Conservation (phyloP, 495 filamentous ascomycete species). For the Astrocystis sublimbata region DNA sequence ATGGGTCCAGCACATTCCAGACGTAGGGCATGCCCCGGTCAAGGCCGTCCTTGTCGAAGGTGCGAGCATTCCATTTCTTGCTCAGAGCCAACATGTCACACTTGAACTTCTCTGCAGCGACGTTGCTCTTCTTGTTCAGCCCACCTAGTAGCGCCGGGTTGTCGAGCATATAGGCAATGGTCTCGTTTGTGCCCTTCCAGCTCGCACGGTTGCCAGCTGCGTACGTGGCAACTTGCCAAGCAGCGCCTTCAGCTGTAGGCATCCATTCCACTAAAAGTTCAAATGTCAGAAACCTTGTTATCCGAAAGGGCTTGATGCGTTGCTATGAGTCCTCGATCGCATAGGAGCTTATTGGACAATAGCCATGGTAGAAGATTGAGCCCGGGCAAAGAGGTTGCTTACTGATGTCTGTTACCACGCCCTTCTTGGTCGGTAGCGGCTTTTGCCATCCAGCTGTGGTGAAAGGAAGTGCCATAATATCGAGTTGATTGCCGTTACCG, state of each 20-base stretch:
- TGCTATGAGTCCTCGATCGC: not conserved
- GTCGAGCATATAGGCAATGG: conserved; percentile 36
- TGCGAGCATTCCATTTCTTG: conserved; percentile 21
- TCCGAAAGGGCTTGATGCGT: not conserved
- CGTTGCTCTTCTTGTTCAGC: conserved; percentile 21
- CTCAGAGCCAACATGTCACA: conserved; percentile 30
- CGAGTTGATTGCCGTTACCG: conserved; percentile 26
- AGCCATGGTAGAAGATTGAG: not conserved
- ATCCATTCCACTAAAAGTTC: conserved; percentile 25
- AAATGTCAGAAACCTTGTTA: not conserved
- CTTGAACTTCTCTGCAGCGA: conserved; percentile 21
- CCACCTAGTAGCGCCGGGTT: conserved; percentile 21
- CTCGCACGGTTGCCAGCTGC: conserved; percentile 22
- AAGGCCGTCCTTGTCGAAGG: conserved; percentile 37
- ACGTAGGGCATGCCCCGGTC: conserved; percentile 43
- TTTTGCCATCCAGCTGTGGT: conserved; percentile 35
- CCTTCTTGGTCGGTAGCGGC: conserved; percentile 34
- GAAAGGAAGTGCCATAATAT: conserved; percentile 35
- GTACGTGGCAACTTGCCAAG: conserved; percentile 15
- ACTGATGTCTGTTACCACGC: conserved; percentile 23
- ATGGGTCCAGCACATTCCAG: conserved; percentile 35
- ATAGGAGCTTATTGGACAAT: not conserved
- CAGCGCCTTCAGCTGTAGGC: conserved; percentile 18
- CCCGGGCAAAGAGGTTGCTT: not conserved
- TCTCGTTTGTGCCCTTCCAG: conserved; percentile 21